phyloP scores from a whole-genome alignment of 768 basidiomycete species.

The Collybiopsis luxurians region DNA sequence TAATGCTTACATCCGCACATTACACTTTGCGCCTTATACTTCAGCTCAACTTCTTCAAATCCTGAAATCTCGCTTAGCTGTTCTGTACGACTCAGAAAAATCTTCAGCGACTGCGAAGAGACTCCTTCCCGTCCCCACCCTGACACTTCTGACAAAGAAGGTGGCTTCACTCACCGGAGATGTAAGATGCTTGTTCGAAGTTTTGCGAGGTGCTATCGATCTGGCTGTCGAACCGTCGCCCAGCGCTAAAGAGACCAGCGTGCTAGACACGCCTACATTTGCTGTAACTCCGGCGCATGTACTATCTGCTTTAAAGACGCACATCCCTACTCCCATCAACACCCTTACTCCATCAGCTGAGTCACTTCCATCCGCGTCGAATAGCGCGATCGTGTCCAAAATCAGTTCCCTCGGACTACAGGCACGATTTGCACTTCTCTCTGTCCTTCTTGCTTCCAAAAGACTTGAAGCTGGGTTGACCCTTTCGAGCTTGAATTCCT shows the following conservation, averaged over 20 bases:
- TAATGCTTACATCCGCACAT: constrained; percentile 49
- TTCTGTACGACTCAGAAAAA: constrained; percentile 40
- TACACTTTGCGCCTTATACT: constrained; percentile 83
- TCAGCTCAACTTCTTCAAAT: constrained; percentile 69
- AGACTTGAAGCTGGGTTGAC: constrained; percentile 58
- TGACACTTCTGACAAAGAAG: constrained; percentile 76
- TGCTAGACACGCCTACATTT: constrained; percentile 25
- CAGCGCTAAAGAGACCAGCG: constrained; percentile 12
- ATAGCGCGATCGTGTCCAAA: constrained; percentile 65
- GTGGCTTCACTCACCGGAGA: constrained; percentile 82
- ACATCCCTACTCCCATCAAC: constrained; percentile 41
- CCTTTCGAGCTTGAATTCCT: constrained; percentile 34
- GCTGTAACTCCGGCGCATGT: constrained; percentile 67
- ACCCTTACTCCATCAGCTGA: constrained; percentile 9
- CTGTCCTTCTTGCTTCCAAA: constrained; percentile 60
- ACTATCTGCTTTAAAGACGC: constrained; percentile 71
- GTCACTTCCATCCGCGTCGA: constrained; percentile 25
- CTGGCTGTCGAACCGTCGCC: constrained; percentile 42
- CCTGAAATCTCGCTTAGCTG: constrained; percentile 58
- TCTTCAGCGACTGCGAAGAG: constrained; percentile 36
- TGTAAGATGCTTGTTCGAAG: constrained; percentile 76
- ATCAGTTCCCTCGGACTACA: constrained; percentile 72
- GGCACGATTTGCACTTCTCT: constrained; percentile 65
- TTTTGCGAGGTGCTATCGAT: constrained; percentile 78
- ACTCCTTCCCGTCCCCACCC: constrained; percentile 60